A percentile compares a stretch with the other conserved stretches of the same genome.
phyloP scores from a whole-genome alignment of 1,139 yeast genomes.

The Candida buenavistaensis region DNA sequence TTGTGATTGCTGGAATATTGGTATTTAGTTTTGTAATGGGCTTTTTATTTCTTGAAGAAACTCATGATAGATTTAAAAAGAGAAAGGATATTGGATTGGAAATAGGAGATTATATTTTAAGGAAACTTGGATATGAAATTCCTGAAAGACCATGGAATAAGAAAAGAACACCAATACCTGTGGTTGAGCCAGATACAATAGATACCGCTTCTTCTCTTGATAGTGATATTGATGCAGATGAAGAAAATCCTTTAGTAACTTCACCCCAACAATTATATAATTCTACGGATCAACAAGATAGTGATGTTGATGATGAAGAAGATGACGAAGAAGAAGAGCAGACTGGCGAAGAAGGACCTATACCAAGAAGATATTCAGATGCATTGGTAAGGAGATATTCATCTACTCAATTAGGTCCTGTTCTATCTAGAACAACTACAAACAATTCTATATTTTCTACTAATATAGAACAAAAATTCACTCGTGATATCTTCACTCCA shows the following conservation, averaged over 20 bases:
- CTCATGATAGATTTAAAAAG: conserved; percentile 44
- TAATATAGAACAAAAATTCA: conserved; percentile 13
- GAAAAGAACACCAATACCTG: too few species aligned
- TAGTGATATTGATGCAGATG: conserved; percentile 3
- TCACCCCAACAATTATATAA: conserved; percentile 6
- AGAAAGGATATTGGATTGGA: conserved; percentile 52
- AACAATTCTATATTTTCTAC: conserved; percentile 14
- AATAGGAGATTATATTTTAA: conserved; percentile 46
- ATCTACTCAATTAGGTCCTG: conserved; percentile 19
- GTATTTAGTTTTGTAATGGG: conserved; percentile 40
- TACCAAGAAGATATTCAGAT: conserved; percentile 38
- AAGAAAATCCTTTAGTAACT: neutral
- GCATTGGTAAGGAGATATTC: conserved; percentile 45
- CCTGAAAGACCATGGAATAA: conserved; percentile 36
- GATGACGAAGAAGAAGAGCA: conserved; percentile 7
- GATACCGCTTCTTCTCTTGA: neutral
- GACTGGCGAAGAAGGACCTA: conserved; percentile 20
- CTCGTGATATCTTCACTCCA: conserved; percentile 27
- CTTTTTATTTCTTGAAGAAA: conserved; percentile 60
- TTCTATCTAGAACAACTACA: conserved; percentile 12
- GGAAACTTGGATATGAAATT: conserved; percentile 28
- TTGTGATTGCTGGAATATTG: conserved; percentile 45
- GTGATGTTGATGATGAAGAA: neutral
- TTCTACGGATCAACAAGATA: neutral
- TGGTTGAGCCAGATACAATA: too few species aligned